Evolutionary conservation across 2,329 filamentous ascomycete genomes (phyloP), one percentile per base, ranked within the genome.

Genomic region (Fusarium sp.): DNA sequence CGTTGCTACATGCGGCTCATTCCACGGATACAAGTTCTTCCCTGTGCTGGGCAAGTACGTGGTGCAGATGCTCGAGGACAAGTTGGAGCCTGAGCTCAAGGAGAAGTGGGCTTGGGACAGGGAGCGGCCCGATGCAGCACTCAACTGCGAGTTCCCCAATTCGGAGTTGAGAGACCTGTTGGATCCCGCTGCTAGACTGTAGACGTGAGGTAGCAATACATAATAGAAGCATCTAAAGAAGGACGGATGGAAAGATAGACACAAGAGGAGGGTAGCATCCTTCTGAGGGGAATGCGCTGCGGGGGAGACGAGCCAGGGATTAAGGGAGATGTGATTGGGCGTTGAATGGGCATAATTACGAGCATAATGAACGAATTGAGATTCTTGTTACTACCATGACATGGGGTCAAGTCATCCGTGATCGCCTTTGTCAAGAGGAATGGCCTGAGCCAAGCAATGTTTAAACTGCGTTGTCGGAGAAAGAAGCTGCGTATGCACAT

Each of bases 1-100:
- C 71, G 74, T 93, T 3, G 90, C 89, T 0, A 88, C 88, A 0
- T 89, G 89, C 15, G 90, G 90, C 10, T 91, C 89, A 1, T 91
- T 91, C 73, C 90, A 92, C 78, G 87, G 88, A 18, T 92, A 85
- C 83, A 92, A 92, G 78, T 91, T 92, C 78, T 85, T 92, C 62
- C 90, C 90, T 0, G 85, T 88, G 5, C 85, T 91, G 30, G 90
- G 90, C 7, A 87, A 86, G 70, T 92, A 92, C 71, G 83, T 90
- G 32, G 76, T 85, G n/a, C 84, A 88, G 73, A 87, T 87, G 89
- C 79, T 84, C 32, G 85, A 85, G 71, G 85, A 79, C 15, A 69
- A 78, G 17, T 76, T 89, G 20, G 77, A 80, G 10, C 71, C 82
- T 0, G 83, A 85, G 56, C 73, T 88, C 63, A 73, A 75, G 50